Base-by-base conservation (phyloP, 257 asterid species). In the Osmanthus fragrans region DNA sequence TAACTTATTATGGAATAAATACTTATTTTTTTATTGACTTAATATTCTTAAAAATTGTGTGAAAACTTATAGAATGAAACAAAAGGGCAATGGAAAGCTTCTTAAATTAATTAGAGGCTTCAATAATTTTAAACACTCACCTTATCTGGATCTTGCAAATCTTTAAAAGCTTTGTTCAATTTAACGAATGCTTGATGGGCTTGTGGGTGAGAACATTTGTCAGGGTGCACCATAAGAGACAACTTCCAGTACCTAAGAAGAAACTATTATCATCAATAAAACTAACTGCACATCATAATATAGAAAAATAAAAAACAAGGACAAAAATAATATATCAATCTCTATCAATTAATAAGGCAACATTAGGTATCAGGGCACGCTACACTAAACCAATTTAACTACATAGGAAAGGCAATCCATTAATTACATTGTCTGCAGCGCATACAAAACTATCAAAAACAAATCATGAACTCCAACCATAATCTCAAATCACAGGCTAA, bases 221-320 rank as follows among this genome's bases (percentile, higher is more conserved):
- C 99, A 19, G 98, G 99, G 85, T 95, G 99, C 80, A 95, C 98
- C 97, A 93, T 89, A 19, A 93, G 93, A 5, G 98, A 95, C 87
- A 95, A 68, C 83, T 95, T 95, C 98, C 98, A 93, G 82, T 93
- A 95, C 93, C 99, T 95, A 75, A 37, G 63, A 54, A 74, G 21
- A 81, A 74, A 40, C 51, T 39, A 80, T 65, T 67, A 73, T 76
- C 71, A 77, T 67, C 74, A n/a, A 68, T 54, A 30, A 29, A 34
- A 60, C 6, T 27, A 25, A 3, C 69, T 0, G 19, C 69, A 63
- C 69, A 63, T 3, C 69, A 25, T 63, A 11, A 63, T 25, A 25
- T 40, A 40, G 11, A 25, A 10, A 63, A 25, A n/a, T n/a, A n/a
- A 63, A 63, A 8, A 39, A 39, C 34, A 63, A 10, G 18, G 29